Evolutionary conservation across 306 rosid genomes (phyloP), one percentile per base, ranked within the genome.

Genomic region (Hylodesmum podocarpum): DNA sequence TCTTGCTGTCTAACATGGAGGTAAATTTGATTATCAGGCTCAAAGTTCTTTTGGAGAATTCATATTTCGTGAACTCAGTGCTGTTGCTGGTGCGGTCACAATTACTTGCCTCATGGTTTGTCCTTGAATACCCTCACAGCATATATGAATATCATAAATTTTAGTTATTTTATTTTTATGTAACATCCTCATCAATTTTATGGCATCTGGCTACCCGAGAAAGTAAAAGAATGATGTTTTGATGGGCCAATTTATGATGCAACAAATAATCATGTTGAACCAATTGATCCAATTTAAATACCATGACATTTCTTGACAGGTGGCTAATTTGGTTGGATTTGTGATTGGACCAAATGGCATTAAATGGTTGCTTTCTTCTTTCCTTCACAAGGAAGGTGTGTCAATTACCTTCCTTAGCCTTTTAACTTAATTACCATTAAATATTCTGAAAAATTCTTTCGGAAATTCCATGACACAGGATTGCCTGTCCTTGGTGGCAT

Each of bases 101-200:
- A 92, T 90, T 82, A 94, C 98, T 16, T 86, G 92, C 78, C 98
- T 94, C 79, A 89, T 94, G 97, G 97, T 94, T 22, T 62, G 95
- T 82, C 57, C 70, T 16, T 50, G 18, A 34, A 61, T 43, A 24
- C 41, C 7, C 80, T 27, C 28, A 64, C 2, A 58, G 68, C 61
- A 22, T 10, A 55, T 72, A 64, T 54, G 19, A 72, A 57, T 73
- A 36, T 64, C 24, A 24, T 59, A 41, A 65, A 29, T 58, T 58
- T 12, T 53, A 13, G 54, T 37, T 46, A 15, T 44, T 61, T 29
- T 53, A 49, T 24, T 19, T 50, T 36, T 39, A 47, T 57, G 10
- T 66, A 11, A 33, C 24, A 18, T 28, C 36, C 27, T 59, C 14
- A 8, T 68, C 31, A 67, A 24, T 13, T 24, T 61, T 61, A 2